Conservation (phyloP, 805 yeast species). For the Candida quercuum region DNA sequence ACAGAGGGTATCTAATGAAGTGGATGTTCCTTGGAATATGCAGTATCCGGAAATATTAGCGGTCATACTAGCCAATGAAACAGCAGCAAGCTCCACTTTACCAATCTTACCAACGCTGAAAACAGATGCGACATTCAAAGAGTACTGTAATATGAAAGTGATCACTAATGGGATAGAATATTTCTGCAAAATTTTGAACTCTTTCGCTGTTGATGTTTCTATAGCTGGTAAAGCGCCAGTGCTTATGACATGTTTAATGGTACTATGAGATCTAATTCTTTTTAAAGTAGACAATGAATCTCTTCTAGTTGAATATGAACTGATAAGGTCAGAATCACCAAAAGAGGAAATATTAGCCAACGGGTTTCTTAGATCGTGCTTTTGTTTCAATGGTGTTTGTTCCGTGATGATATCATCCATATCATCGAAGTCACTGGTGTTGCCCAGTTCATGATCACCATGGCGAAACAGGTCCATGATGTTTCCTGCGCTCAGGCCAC, state of each 20-base stretch:
- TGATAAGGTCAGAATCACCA: constrained; percentile 13
- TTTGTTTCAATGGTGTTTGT: constrained; percentile 15
- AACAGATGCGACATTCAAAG: constrained; percentile 70
- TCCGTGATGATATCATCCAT: constrained; percentile 10
- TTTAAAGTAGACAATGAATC: constrained; percentile 21
- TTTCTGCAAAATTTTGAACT: constrained; percentile 33
- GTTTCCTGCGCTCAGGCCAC: constrained; percentile 15
- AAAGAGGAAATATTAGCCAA: background rate
- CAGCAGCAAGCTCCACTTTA: constrained; percentile 66
- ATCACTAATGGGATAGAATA: constrained; percentile 59
- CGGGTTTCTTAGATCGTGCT: constrained; percentile 18
- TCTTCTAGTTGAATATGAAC: constrained; percentile 10
- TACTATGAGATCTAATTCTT: constrained; percentile 20
- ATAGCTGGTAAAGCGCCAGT: constrained; percentile 21
- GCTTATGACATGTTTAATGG: constrained; percentile 20
- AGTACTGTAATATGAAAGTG: constrained; percentile 66
- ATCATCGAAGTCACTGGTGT: constrained; percentile 3
- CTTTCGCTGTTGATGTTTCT: constrained; percentile 31
- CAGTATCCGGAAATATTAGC: constrained; percentile 74
- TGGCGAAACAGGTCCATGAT: constrained; percentile 22
- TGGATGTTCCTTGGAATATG: constrained; percentile 71
- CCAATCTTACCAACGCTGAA: constrained; percentile 76
- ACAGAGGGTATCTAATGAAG: constrained; percentile 71
- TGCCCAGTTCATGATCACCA: constrained; percentile 7
- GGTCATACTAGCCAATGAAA: constrained; percentile 70